Evolutionary conservation across 2,329 filamentous ascomycete species (phyloP).

Genomic region (Myriosclerotinia curreyana): DNA sequence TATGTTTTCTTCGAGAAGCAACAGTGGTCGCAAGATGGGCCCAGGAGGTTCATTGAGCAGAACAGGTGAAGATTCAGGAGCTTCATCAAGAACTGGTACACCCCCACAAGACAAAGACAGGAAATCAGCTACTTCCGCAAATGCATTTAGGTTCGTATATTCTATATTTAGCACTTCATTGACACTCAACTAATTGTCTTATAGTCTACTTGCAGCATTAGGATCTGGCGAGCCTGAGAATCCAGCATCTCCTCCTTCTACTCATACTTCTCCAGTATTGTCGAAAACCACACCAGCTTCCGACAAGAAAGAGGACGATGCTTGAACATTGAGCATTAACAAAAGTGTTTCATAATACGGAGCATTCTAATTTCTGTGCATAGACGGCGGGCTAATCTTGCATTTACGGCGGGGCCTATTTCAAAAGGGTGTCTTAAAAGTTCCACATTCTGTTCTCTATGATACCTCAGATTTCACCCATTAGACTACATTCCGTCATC

Average conservation of each 20-base stretch:
- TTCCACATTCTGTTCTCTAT: slow-evolving; percentile 44
- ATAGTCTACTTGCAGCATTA: slow-evolving; percentile 53
- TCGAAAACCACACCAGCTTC: slow-evolving; percentile 59
- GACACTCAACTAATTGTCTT: slow-evolving; percentile 33
- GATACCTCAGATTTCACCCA: slow-evolving; percentile 44
- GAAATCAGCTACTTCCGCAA: slow-evolving; percentile 67
- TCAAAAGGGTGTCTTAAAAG: slow-evolving; percentile 46
- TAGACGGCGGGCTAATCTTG: slow-evolving; percentile 46
- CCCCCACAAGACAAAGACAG: slow-evolving; percentile 69
- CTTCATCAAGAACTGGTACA: slow-evolving; percentile 85
- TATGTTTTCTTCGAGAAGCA: slow-evolving; percentile 85
- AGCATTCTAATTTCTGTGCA: slow-evolving; percentile 46
- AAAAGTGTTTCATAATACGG: slow-evolving; percentile 41
- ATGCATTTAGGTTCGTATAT: slow-evolving; percentile 83
- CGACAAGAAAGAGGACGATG: slow-evolving; percentile 52
- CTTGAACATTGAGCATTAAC: slow-evolving; percentile 35
- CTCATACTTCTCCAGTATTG: slow-evolving; percentile 62
- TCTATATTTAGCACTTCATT: not conserved
- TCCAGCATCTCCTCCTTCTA: slow-evolving; percentile 67
- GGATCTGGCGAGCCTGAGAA: slow-evolving; percentile 53
- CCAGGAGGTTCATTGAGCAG: slow-evolving; percentile 70
- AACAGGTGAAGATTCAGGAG: slow-evolving; percentile 77
- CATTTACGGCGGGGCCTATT: slow-evolving; percentile 44
- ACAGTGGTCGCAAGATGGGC: slow-evolving; percentile 79
- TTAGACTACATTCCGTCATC: slow-evolving; percentile 39